Base-by-base conservation (phyloP, 305 asterid genomes). In the Fraxinus xanthoxyloides region DNA sequence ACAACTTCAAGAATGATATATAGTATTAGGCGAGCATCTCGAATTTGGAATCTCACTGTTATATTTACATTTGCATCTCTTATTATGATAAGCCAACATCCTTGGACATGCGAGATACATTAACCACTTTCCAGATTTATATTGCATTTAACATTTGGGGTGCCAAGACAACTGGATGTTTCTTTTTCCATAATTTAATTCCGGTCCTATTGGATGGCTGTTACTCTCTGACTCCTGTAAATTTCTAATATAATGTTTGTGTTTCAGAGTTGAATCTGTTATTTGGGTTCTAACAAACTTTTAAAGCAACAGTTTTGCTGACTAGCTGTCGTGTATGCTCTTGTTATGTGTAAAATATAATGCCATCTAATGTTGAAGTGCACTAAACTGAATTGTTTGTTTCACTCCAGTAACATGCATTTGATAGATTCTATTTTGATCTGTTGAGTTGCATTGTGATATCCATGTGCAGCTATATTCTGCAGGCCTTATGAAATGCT, bases 11-110 rank as follows among this genome's bases (percentile, higher is more conserved):
- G 56, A 46, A 67, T 67, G 73, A 23, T 85, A 69, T 46, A 43
- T 87, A 86, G 88, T 83, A 75, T 80, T 86, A 84, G 86, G 80
- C 79, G 86, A 63, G 81, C 88, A 77, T 83, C 70, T 83, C 3
- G 3, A 24, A 24, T 67, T 67, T 67, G 2, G 73, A 67, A 28
- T 7, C 35, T 67, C 34, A 26, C 35, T 28, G 9, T 61, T 61
- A 67, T 26, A 24, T 35, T 67, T 67, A 67, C 73, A 67, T 61
- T 75, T 75, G 80, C 17, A 76, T 72, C 81, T 15, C 67, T 75
- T 78, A 77, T 56, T 70, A n/a, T 36, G 28, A 28, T 67, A 26
- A 12, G 7, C 73, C 36, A 67, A 35, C 73, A 67, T 67, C 35
- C 35, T 67, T 12, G 19, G 73, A 24, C 3, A 28, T 67, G 35